These are phyloP conservation scores for Fibroporia radiculosa DNA, from an alignment of 768 basidiomycete genomes.

Conservation along the genomic window DNA sequence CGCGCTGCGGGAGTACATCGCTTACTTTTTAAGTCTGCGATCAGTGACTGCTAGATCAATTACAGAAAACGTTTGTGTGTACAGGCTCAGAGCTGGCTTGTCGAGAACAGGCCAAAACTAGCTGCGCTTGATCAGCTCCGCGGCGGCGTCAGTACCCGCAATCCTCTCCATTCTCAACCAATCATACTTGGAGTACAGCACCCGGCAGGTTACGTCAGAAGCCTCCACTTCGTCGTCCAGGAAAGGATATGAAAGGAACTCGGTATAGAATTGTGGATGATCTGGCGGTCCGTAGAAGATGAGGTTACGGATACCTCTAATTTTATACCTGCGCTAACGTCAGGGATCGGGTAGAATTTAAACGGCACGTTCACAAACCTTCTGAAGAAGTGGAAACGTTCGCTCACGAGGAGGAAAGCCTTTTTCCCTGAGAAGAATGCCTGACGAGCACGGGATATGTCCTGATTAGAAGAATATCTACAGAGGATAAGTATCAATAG, in stretches of 20 bases:
- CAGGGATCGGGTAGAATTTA: background rate
- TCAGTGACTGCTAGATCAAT: too few species aligned
- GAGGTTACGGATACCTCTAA: constrained; percentile 87
- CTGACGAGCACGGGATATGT: constrained; percentile 89
- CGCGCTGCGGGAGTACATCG: too few species aligned
- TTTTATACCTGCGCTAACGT: constrained; percentile 60
- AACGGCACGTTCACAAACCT: constrained; percentile 35
- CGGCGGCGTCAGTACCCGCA: constrained; percentile 39
- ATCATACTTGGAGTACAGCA: constrained; percentile 86
- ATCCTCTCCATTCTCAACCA: constrained; percentile 84
- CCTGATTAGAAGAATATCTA: constrained; percentile 89
- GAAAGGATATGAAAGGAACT: constrained; percentile 86
- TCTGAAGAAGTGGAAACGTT: constrained; percentile 98
- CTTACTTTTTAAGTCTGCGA: too few species aligned
- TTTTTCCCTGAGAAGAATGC: constrained; percentile 87
- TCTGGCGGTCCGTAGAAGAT: constrained; percentile 92
- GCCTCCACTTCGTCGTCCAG: constrained; percentile 82
- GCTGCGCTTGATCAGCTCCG: constrained; percentile 21
- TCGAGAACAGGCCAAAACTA: too few species aligned
- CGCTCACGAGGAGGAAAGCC: constrained; percentile 83
- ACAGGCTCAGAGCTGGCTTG: too few species aligned
- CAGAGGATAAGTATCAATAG: background rate
- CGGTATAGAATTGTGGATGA: constrained; percentile 88
- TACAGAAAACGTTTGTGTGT: too few species aligned
- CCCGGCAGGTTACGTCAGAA: constrained; percentile 74